A percentile compares a stretch with the other conserved stretches of the same genome.
Conservation (phyloP, 1,284 basidiomycete genomes). For the Pholiota adiposa region DNA sequence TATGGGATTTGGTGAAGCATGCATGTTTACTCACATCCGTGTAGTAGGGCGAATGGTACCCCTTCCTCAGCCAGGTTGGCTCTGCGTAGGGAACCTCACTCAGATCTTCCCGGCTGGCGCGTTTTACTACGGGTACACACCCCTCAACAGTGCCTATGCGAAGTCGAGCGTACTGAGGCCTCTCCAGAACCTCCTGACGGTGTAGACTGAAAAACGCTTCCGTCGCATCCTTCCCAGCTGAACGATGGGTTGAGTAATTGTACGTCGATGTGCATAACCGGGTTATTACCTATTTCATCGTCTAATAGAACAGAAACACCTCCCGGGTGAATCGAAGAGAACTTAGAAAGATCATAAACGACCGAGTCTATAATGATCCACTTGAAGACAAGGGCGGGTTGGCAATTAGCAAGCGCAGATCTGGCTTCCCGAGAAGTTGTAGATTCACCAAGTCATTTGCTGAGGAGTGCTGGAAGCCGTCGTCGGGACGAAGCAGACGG, state of each 20-base stretch:
- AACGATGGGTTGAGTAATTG: neutral
- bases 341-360: conserved; percentile 83
- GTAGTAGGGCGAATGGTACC: conserved; percentile 77
- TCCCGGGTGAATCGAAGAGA: conserved; percentile 82
- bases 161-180: conserved; percentile 69
- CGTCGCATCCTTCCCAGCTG: conserved; percentile 79
- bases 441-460: conserved; percentile 6
- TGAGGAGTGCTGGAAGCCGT: conserved; percentile 1
- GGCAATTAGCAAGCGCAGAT: neutral
- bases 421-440: neutral
- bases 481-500: neutral
- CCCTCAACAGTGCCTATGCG: conserved; percentile 67
- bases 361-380: conserved; percentile 87
- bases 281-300: conserved; percentile 63
- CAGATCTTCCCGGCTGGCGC: conserved; percentile 52
- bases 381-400: conserved; percentile 34
- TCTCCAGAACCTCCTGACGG: conserved; percentile 72
- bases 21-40: conserved; percentile 28
- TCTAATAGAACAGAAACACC: conserved; percentile 79
- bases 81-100: conserved; percentile 79
- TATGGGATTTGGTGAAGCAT: neutral
- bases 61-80: conserved; percentile 71
- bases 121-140: conserved; percentile 48
- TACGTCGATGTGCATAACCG: neutral
- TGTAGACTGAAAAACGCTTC: conserved; percentile 82